phyloP scores from a whole-genome alignment of 1,284 basidiomycete genomes.

The Leccinum glutinopallens region DNA sequence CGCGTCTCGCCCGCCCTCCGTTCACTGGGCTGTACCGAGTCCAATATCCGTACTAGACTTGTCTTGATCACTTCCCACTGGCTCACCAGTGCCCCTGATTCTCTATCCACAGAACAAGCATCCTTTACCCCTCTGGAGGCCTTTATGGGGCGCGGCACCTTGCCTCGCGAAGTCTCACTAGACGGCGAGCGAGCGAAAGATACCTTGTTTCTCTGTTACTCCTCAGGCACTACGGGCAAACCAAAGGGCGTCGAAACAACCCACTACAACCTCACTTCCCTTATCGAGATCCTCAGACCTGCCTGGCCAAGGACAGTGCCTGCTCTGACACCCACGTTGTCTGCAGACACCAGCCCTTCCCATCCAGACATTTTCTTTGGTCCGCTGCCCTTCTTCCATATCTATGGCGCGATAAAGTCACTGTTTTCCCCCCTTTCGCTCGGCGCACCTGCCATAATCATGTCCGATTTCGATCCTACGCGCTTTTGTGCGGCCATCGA shows the following conservation, averaged over 20 bases:
- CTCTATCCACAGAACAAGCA: constrained; percentile 17
- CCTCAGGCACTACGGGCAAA: constrained; percentile 65
- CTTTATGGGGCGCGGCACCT: constrained; percentile 46
- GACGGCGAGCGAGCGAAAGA: constrained; percentile 50
- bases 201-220: constrained; percentile 67
- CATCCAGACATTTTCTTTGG: constrained; percentile 53
- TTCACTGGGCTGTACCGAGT: constrained; percentile 39
- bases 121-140: constrained; percentile 43
- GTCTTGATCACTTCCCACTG: constrained; percentile 45
- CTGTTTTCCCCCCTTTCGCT: constrained; percentile 61
- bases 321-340: constrained; percentile 25
- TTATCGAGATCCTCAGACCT: constrained; percentile 46
- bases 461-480: constrained; percentile 74
- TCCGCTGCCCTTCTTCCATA: constrained; percentile 57
- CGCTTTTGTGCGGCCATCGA: constrained; percentile 69
- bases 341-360: background rate
- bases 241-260: constrained; percentile 68
- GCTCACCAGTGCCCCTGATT: constrained; percentile 45
- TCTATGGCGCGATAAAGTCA: constrained; percentile 60
- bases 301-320: constrained; percentile 38
- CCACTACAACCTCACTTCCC: constrained; percentile 62
- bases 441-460: constrained; percentile 66
- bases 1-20: constrained; percentile 39
- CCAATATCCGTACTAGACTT: constrained; percentile 48
- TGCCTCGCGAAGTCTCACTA: constrained; percentile 52